Base-by-base conservation (phyloP, 2,329 filamentous ascomycete species). In the Daldinia sp. region DNA sequence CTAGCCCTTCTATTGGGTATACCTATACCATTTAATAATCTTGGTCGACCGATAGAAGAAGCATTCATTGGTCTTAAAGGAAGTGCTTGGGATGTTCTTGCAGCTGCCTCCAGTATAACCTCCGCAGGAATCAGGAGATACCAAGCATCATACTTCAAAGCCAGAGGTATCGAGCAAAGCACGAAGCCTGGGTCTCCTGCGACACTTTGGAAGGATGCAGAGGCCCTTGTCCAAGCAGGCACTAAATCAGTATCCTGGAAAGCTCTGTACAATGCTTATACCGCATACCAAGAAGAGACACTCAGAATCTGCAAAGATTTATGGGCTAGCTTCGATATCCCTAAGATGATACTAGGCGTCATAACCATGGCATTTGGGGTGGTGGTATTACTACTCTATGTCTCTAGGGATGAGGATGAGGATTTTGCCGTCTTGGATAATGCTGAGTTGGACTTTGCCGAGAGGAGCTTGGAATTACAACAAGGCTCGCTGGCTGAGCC, bases 11-110 rank as follows among this genome's bases (percentile, higher is more conserved):
- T 99, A 0, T 84, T 99, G 1, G 96, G 96, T 7, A 87, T 98
- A 68, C 95, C 96, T 0, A 94, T 99, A 68, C 96, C 96, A 0
- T 99, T 93, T 83, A 99, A 98, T 79, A 99, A 96, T 77, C 87
- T 99, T 6, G 96, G 96, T 57, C 90, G 88, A 6, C 96, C 96
- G 0, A 98, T 99, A 69, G 93, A 97, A 72, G 96, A 99, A 80
- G 94, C 94, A 2, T 99, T 99, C 80, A 86, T 91, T 18, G 92
- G 93, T 0, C 80, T 82, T 1, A 85, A 87, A 23, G 92, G 91
- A 33, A 86, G 88, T 37, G 87, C 93, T 67, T 96, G 91, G 88
- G 84, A 89, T 53, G 96, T 93, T 72, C 83, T 99, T 46, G 93
- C 92, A 0, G 84, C 87, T 2, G 94, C 94, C 0, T 92, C 91